Percentiles rank a stretch among this genome's conserved stretches.
These are phyloP conservation scores for Kodamaea neixiangensis DNA, from an alignment of 805 yeast genomes.

Conservation along the genomic window DNA sequence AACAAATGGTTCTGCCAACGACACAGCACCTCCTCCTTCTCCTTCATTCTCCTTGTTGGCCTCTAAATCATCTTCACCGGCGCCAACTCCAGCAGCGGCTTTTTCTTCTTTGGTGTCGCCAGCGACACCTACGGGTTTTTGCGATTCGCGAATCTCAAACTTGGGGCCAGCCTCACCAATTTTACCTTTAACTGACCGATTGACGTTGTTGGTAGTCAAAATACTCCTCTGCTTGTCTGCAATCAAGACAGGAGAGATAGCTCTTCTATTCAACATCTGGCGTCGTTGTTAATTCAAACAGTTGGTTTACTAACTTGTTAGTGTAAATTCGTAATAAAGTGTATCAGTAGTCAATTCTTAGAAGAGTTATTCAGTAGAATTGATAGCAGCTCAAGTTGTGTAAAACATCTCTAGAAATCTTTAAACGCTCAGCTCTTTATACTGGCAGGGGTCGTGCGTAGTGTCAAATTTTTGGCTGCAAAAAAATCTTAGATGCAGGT, in stretches of 20 bases:
- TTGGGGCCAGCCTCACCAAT: neutral
- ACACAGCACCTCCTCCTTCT: neutral
- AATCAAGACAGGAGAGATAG: constrained; percentile 2
- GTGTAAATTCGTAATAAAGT: neutral
- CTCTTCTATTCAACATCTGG: constrained; percentile 4
- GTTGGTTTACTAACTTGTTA: neutral
- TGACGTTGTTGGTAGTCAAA: neutral
- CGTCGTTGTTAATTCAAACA: neutral
- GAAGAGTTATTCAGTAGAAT: neutral
- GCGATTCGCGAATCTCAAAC: neutral
- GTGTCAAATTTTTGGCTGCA: neutral
- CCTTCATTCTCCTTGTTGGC: neutral
- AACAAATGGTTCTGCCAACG: neutral
- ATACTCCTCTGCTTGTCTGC: constrained; percentile 5
- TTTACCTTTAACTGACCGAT: neutral
- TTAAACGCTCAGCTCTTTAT: neutral
- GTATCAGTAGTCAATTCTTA: neutral
- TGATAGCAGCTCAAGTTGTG: neutral
- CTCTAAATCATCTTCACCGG: neutral
- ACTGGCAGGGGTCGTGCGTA: neutral
- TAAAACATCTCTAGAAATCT: neutral
- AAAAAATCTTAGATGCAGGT: neutral
- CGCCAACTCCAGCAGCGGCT: neutral
- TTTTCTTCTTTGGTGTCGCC: neutral
- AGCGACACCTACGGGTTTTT: neutral